These are phyloP conservation scores for Trichoderma erinaceum DNA, from an alignment of 495 filamentous ascomycete species.

Conservation along the genomic window DNA sequence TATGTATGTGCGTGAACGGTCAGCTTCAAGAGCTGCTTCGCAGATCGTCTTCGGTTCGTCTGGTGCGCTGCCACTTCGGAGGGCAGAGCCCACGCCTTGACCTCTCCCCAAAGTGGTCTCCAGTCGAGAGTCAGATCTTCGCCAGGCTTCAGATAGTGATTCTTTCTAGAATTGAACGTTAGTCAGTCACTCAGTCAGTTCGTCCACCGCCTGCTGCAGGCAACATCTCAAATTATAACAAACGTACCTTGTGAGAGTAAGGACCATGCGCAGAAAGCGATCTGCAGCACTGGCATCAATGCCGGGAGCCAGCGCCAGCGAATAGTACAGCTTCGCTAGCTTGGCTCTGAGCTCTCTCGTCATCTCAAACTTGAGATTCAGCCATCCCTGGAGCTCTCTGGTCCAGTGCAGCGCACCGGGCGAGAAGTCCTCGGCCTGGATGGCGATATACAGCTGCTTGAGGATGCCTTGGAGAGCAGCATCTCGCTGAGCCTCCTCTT, in stretches of 20 bases:
- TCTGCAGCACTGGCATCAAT: slow-evolving; percentile 76
- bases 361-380: slow-evolving; percentile 93
- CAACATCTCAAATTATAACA: background rate
- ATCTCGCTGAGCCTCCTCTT: slow-evolving; percentile 67
- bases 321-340: slow-evolving; percentile 88
- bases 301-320: slow-evolving; percentile 85
- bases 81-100: slow-evolving; percentile 84
- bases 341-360: slow-evolving; percentile 72
- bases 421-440: slow-evolving; percentile 88
- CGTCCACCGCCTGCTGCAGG: background rate
- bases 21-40: slow-evolving; percentile 67
- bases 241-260: slow-evolving; percentile 80
- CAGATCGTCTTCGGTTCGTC: slow-evolving; percentile 33
- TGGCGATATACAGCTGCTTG: slow-evolving; percentile 82
- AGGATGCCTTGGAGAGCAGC: slow-evolving; percentile 75
- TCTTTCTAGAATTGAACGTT: slow-evolving; percentile 53
- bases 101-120: slow-evolving; percentile 83
- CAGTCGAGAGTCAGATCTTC: slow-evolving; percentile 89
- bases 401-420: slow-evolving; percentile 97
- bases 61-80: slow-evolving; percentile 59
- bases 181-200: background rate
- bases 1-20: slow-evolving; percentile 85
- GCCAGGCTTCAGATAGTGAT: slow-evolving; percentile 86
- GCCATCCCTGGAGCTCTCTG: slow-evolving; percentile 89
- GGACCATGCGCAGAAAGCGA: slow-evolving; percentile 94